phyloP scores from a whole-genome alignment of 495 filamentous ascomycete species.

The Penicillium coprophilum region DNA sequence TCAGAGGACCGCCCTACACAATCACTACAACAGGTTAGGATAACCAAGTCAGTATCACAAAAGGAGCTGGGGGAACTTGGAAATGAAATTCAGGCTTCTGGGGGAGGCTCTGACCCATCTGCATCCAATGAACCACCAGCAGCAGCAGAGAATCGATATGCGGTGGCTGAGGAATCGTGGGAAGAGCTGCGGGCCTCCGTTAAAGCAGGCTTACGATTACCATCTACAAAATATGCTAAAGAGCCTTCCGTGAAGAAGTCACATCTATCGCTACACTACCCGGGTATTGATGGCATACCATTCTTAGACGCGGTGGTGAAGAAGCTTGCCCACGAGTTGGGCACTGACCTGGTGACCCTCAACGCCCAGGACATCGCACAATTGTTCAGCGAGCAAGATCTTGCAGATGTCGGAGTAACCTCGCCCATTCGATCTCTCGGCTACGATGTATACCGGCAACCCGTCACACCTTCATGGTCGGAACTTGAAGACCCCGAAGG shows the following conservation, averaged over 20 bases:
- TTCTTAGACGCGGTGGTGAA: conserved; percentile 61
- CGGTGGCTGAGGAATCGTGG: conserved; percentile 40
- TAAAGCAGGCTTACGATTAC: conserved; percentile 42
- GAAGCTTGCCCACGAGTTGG: conserved; percentile 55
- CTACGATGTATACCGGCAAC: conserved; percentile 57
- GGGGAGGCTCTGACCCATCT: conserved; percentile 28
- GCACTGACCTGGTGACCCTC: conserved; percentile 75
- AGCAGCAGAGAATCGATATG: conserved; percentile 33
- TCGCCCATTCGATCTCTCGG: conserved; percentile 58
- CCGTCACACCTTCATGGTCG: conserved; percentile 26
- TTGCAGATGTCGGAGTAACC: conserved; percentile 38
- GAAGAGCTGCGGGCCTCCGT: conserved; percentile 42
- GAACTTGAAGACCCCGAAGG: conserved; percentile 41
- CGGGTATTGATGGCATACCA: conserved; percentile 54
- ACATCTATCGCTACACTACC: conserved; percentile 65
- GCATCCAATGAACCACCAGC: conserved; percentile 11
- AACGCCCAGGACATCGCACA: conserved; percentile 79
- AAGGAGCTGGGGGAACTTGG: conserved; percentile 12
- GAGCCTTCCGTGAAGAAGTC: conserved; percentile 57
- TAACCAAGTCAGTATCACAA: conserved; percentile 31
- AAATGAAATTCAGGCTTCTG: conserved; percentile 16
- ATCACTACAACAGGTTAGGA: conserved; percentile 26
- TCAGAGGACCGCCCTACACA: conserved; percentile 11
- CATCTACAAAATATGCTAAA: conserved; percentile 42
- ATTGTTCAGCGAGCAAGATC: conserved; percentile 71